These are phyloP conservation scores for Fusarium redolens DNA, from an alignment of 2,329 filamentous ascomycete species.

Conservation along the genomic window DNA sequence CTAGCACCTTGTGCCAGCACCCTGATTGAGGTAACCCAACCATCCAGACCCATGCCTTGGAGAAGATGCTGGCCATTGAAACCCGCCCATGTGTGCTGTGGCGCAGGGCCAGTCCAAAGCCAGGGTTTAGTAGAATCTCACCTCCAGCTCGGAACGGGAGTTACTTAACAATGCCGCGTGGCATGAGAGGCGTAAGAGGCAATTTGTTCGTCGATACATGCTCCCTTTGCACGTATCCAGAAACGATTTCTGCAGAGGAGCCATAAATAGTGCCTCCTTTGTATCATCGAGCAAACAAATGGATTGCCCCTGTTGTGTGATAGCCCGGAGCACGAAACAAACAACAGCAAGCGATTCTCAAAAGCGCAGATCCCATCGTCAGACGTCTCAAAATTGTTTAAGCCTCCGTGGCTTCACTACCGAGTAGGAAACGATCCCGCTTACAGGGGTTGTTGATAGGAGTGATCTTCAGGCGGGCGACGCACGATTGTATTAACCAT, in stretches of 20 bases:
- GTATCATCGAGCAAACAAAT: slow-evolving; percentile 19
- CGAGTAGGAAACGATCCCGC: slow-evolving; percentile 9
- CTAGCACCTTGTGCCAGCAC: slow-evolving; percentile 2
- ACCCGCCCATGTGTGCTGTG: slow-evolving; percentile 28
- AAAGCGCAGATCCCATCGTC: slow-evolving; percentile 7
- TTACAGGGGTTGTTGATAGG: slow-evolving; percentile 18
- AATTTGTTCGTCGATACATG: slow-evolving; percentile 3
- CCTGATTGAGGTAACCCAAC: slow-evolving; percentile 33
- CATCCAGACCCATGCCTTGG: slow-evolving; percentile 2
- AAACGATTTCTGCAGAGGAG: background rate
- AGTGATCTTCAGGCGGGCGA: slow-evolving; percentile 13
- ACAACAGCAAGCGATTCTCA: background rate
- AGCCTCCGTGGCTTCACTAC: background rate
- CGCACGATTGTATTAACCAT: slow-evolving; percentile 27
- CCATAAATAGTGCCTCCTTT: slow-evolving; percentile 14
- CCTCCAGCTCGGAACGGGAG: background rate
- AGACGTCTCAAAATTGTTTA: slow-evolving; percentile 23
- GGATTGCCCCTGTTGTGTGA: background rate
- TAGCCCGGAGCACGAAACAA: slow-evolving; percentile 2
- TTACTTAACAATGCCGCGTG: slow-evolving; percentile 29
- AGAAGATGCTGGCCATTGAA: slow-evolving; percentile 25
- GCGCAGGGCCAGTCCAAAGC: slow-evolving; percentile 18
- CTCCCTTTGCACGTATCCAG: slow-evolving; percentile 10
- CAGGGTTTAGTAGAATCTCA: slow-evolving; percentile 10
- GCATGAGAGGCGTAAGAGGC: slow-evolving; percentile 6